Evolutionary conservation across 495 filamentous ascomycete genomes (phyloP).

Genomic region (Neurospora sp.): DNA sequence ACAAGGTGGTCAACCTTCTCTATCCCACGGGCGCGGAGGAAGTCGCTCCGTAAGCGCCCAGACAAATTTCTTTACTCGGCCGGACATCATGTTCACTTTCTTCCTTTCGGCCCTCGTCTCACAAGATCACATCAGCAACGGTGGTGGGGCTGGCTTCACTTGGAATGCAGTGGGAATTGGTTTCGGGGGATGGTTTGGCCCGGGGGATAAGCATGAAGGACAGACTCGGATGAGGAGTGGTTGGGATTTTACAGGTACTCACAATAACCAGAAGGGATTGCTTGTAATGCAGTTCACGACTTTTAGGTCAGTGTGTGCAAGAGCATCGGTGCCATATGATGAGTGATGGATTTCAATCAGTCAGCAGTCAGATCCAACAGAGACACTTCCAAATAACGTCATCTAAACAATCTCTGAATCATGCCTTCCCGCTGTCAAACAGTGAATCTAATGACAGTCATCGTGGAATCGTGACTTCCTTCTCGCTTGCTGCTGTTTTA

Average conservation of each 20-base stretch:
- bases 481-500: not conserved
- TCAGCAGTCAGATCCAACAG: not conserved
- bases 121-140: too few relatives aligned
- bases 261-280: not conserved
- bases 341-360: not conserved
- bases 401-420: not conserved
- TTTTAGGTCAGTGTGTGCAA: not conserved
- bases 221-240: too few relatives aligned
- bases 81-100: too few relatives aligned
- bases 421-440: not conserved
- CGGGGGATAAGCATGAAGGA: too few relatives aligned
- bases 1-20: not conserved
- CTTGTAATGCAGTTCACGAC: not conserved
- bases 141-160: too few relatives aligned
- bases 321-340: not conserved
- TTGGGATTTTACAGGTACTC: too few relatives aligned
- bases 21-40: not conserved
- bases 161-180: too few relatives aligned
- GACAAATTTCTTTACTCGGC: too few relatives aligned
- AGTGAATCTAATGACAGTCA: not conserved
- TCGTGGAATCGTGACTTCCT: not conserved
- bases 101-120: too few relatives aligned
- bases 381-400: not conserved
- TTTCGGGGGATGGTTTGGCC: too few relatives aligned
- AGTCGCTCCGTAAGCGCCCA: not conserved